Conservation (phyloP, 2,329 filamentous ascomycete genomes). For the Chrysosphaeria jannelii region DNA sequence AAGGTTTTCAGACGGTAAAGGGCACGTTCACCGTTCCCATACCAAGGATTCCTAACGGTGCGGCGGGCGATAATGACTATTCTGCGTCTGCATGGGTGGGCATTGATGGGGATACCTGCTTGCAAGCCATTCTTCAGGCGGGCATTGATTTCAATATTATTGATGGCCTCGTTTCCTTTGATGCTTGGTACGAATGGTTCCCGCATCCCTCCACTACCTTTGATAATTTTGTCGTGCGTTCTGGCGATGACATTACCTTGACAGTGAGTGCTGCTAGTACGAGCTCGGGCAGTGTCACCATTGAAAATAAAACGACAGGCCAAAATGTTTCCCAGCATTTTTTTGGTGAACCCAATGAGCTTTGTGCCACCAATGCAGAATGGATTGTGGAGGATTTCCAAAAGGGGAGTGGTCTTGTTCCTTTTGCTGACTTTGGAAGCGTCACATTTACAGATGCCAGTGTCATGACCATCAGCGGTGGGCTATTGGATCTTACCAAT, state of each 20-base stretch:
- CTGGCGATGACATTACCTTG: constrained; percentile 7
- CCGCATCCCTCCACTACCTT: constrained; percentile 8
- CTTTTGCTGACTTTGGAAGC: constrained; percentile 7
- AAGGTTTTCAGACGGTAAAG: constrained; percentile 4
- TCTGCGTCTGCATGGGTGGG: constrained; percentile 8
- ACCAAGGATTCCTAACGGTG: constrained; percentile 4
- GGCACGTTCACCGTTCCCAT: constrained; percentile 7
- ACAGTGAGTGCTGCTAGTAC: constrained; percentile 11
- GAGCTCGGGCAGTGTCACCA: constrained; percentile 4
- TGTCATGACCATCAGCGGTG: too few relatives aligned
- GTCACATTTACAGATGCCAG: constrained; percentile 13
- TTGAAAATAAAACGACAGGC: constrained; percentile 11
- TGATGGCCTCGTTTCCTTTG: constrained; percentile 1
- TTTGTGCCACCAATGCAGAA: constrained; percentile 8
- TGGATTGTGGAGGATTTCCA: constrained; percentile 9
- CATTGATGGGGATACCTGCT: constrained; percentile 7
- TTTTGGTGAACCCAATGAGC: constrained; percentile 5
- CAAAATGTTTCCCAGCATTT: constrained; percentile 15
- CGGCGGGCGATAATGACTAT: constrained; percentile 4
- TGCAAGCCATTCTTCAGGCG: constrained; percentile 7
- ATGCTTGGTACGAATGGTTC: constrained; percentile 9
- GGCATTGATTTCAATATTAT: constrained; percentile 6
- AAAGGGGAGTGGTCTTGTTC: constrained; percentile 5
- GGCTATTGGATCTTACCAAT: too few relatives aligned
- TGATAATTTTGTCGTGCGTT: constrained; percentile 6